A percentile compares a stretch with the other conserved stretches of the same genome.
Conservation (phyloP, 78 protist species). For the Guillardia theta region DNA sequence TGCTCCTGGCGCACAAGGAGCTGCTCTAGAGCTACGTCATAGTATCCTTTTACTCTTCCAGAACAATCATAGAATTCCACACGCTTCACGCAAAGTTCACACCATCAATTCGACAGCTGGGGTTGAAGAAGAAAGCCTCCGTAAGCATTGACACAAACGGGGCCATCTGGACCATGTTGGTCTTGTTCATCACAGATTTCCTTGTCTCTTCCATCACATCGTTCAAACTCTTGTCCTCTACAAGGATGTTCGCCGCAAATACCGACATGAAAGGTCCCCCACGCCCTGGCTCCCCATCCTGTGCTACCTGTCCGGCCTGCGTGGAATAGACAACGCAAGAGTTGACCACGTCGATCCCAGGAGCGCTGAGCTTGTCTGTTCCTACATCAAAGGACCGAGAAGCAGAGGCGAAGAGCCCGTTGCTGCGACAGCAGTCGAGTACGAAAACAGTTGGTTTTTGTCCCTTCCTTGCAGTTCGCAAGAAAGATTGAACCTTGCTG, state of each 20-base stretch:
- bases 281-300: neutral
- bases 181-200: neutral
- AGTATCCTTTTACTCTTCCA: no score
- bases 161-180: neutral
- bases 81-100: no score
- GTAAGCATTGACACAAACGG: neutral
- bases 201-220: neutral
- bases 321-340: neutral
- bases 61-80: no score
- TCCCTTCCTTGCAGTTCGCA: neutral
- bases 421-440: neutral
- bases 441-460: neutral
- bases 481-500: neutral
- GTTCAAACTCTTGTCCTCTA: neutral
- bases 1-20: no score
- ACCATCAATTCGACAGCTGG: no score
- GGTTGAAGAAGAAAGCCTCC: neutral
- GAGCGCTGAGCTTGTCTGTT: neutral
- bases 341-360: neutral
- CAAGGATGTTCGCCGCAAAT: neutral
- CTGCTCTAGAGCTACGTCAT: no score
- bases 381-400: neutral
- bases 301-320: neutral
- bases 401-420: neutral
- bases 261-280: neutral